Evolutionary conservation across 805 yeast genomes (phyloP), one percentile per base, ranked within the genome.

Genomic region (Nakazawaea siamensis): DNA sequence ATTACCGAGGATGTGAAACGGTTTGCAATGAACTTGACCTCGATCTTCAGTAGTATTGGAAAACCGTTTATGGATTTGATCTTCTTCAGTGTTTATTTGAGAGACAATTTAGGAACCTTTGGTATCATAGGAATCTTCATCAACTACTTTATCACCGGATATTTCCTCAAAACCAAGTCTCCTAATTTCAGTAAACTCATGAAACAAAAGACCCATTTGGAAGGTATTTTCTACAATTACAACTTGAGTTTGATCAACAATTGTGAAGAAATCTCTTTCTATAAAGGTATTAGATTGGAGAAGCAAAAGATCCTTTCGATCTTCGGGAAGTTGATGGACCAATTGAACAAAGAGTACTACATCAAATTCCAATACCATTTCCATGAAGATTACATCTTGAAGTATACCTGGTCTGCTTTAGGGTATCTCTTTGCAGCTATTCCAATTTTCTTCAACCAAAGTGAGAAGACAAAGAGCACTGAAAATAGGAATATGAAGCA

Each of bases 371-470:
- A 68, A 9, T 88, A 86, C 54, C 79, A 77, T 34, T 65, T 84
- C 42, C 56, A 82, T 40, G 96, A 88, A 60, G 94, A 86, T 51
- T 85, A 86, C 50, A 74, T 87, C 31, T 69, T 88, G 55, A 88
- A 87, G 58, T 86, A 84, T 51, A 76, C 90, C 10, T 88, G 97
- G 97, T 86, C 95, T 3, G 95, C 94, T 0, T 70, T 88, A 59
- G 96, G 97, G n/a, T 87, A 86, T 53, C 57, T 87, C 16, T 87
- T 85, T 60, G 84, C 95, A 0, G 81, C 95, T 1, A 69, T 88
- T 43, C 97, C 97, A 2, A 88, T 88, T 13, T 73, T 87, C 34
- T 54, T 85, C 35, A 39, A 55, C 28, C 15, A 38, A 31, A 14
- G 24, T 40, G 20, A 37, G 43, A 20, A 20, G 36, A 24, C 40